phyloP scores from a whole-genome alignment of 2,329 filamentous ascomycete species.

The Penicillium sp. region DNA sequence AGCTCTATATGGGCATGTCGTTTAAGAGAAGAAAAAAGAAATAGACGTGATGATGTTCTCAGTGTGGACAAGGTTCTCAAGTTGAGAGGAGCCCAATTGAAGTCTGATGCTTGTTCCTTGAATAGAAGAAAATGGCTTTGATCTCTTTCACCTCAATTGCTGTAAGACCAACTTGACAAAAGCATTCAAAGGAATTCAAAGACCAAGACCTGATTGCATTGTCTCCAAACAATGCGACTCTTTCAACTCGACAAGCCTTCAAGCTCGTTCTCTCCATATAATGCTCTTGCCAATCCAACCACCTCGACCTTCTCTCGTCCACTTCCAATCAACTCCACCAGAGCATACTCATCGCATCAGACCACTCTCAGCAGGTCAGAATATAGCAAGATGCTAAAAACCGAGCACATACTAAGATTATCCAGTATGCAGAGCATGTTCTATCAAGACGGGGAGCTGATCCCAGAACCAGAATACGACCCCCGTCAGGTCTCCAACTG shows the following conservation, averaged over 20 bases:
- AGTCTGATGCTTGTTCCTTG: too few relatives aligned
- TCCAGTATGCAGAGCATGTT: conserved; percentile 8
- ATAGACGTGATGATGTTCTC: too few relatives aligned
- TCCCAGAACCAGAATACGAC: conserved; percentile 6
- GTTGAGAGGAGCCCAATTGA: too few relatives aligned
- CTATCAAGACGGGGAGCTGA: conserved; percentile 2
- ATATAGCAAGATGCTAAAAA: not conserved
- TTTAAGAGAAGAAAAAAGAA: too few relatives aligned
- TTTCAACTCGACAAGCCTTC: not conserved
- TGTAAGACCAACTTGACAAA: not conserved
- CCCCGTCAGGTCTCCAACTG: conserved; percentile 7
- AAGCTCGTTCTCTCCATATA: not conserved
- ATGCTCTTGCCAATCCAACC: not conserved
- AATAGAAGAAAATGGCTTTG: not conserved
- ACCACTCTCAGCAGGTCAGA: not conserved
- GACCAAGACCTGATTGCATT: not conserved
- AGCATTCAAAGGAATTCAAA: not conserved
- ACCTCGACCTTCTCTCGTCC: not conserved
- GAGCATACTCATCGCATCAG: not conserved
- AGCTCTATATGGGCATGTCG: too few relatives aligned
- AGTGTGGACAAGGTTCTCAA: too few relatives aligned
- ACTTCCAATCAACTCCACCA: not conserved
- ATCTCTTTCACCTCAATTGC: not conserved
- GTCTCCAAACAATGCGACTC: not conserved
- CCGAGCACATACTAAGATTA: not conserved